A percentile compares a stretch with the other conserved stretches of the same genome.
phyloP scores from a whole-genome alignment of 2,329 filamentous ascomycete species.

The Trichoderma breve region DNA sequence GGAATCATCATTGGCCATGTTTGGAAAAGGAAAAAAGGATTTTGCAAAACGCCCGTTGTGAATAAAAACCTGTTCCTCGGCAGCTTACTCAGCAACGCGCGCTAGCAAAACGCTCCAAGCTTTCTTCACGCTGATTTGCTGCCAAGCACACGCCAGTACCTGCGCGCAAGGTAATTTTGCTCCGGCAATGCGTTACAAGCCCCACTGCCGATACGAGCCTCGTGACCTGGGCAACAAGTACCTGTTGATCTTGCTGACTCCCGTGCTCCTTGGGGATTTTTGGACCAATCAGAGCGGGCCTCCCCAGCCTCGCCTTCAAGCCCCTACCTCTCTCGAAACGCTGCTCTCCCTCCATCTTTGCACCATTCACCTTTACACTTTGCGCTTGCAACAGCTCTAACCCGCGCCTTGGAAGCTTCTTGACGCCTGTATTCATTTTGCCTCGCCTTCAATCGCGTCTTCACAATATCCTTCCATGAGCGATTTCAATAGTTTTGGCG shows the following conservation, averaged over 20 bases:
- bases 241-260: conserved; percentile 3
- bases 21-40: conserved; percentile 29
- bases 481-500: conserved; percentile 68
- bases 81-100: conserved; percentile 30
- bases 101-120: not conserved
- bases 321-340: conserved; percentile 10
- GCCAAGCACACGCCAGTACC: not conserved
- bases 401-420: not conserved
- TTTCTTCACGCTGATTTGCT: not conserved
- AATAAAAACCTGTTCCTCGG: conserved; percentile 25
- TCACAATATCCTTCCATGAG: conserved; percentile 52
- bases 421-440: not conserved
- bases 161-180: not conserved
- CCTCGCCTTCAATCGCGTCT: not conserved
- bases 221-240: conserved; percentile 13
- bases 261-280: not conserved
- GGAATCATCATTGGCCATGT: conserved; percentile 61
- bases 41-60: not conserved
- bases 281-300: not conserved
- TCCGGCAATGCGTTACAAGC: not conserved
- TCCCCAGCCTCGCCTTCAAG: conserved; percentile 5
- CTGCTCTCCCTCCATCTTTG: conserved; percentile 5
- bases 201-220: not conserved
- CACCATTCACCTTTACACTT: conserved; percentile 1
- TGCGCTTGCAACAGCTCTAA: conserved; percentile 10